Percentiles rank a stretch among this genome's conserved stretches.
Evolutionary conservation across 139 green algal species (phyloP).

Genomic region (Coelastrella sp.): DNA sequence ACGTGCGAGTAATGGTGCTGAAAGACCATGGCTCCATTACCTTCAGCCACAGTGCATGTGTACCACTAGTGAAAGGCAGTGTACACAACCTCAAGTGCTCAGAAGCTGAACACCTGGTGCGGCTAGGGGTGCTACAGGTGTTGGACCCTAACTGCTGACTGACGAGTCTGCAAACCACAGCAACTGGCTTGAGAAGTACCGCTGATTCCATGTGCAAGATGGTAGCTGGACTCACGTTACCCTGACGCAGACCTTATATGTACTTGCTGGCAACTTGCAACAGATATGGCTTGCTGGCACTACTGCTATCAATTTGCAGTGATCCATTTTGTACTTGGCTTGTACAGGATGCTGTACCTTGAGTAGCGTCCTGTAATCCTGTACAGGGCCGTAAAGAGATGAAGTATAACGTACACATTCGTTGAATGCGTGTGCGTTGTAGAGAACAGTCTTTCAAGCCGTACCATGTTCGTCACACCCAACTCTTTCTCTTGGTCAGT

Average conservation of each 20-base stretch:
- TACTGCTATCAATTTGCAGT: background rate
- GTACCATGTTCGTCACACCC: too few species aligned
- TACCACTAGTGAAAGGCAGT: constrained; percentile 41
- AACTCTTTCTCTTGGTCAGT: too few species aligned
- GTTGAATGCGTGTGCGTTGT: too few species aligned
- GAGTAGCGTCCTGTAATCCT: too few species aligned
- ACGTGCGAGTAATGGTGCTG: constrained; percentile 47
- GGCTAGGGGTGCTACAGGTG: constrained; percentile 46
- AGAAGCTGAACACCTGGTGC: constrained; percentile 50
- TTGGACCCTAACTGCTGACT: constrained; percentile 47
- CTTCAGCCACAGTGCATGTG: constrained; percentile 39
- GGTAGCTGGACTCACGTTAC: background rate
- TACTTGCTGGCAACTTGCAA: background rate
- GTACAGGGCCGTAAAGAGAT: too few species aligned
- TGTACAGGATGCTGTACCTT: too few species aligned
- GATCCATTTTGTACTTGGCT: too few species aligned
- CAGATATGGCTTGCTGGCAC: background rate
- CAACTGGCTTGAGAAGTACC: background rate
- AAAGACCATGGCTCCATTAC: constrained; percentile 45
- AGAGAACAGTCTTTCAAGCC: too few species aligned
- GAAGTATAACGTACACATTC: too few species aligned
- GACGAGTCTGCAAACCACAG: background rate
- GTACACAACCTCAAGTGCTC: constrained; percentile 49
- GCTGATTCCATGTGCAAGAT: background rate
- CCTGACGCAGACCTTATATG: too few species aligned